Conservation (phyloP, 768 basidiomycete species). For the Xerocomus brunneocitrinus region DNA sequence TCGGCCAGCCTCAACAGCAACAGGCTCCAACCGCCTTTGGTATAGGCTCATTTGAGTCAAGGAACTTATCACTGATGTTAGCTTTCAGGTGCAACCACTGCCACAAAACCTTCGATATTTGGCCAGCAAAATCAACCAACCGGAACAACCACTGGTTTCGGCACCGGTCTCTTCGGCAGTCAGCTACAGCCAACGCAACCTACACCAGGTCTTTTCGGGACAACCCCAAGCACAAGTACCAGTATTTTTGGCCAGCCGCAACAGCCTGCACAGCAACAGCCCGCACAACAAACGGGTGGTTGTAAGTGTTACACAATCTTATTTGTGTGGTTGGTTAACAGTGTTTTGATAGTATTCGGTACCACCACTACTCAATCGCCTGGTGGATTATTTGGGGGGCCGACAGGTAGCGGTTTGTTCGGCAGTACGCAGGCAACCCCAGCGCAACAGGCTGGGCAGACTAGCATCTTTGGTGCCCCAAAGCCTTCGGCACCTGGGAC, state of each 20-base stretch:
- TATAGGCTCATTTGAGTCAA: conserved; percentile 21
- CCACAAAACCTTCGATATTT: conserved; percentile 46
- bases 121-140: conserved; percentile 43
- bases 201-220: conserved; percentile 30
- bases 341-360: conserved; percentile 34
- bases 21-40: conserved; percentile 38
- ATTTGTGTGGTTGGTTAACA: conserved; percentile 6
- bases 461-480: conserved; percentile 25
- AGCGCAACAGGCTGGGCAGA: conserved; percentile 34
- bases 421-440: conserved; percentile 33
- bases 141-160: conserved; percentile 34
- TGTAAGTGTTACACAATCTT: conserved; percentile 25
- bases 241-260: conserved; percentile 33
- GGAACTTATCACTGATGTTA: neutral
- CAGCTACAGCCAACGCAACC: conserved; percentile 27
- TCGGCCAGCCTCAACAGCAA: conserved; percentile 37
- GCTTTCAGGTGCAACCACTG: conserved; percentile 27
- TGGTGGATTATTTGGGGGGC: conserved; percentile 36
- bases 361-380: conserved; percentile 26
- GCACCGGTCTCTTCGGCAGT: conserved; percentile 25
- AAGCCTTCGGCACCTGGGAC: conserved; percentile 33
- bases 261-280: conserved; percentile 34
- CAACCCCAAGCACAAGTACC: conserved; percentile 15
- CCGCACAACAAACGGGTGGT: conserved; percentile 35
- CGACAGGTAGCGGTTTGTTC: conserved; percentile 33